phyloP scores from a whole-genome alignment of 1,284 basidiomycete species.

The Puccinia polysora region DNA sequence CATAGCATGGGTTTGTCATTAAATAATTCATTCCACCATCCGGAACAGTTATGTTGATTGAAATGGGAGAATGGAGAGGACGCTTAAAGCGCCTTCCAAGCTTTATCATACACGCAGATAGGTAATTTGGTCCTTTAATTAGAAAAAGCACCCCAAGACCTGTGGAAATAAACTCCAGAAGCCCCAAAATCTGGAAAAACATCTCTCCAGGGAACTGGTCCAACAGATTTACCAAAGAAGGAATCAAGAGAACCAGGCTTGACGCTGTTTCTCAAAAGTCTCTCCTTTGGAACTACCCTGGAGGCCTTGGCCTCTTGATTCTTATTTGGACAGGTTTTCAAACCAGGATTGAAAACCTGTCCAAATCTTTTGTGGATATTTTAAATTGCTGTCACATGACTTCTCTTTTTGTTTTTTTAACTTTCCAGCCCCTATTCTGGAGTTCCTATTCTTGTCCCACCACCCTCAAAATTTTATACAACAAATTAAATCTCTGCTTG shows the following conservation, averaged over 20 bases:
- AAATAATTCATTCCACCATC: constrained; percentile 82
- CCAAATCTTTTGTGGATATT: too few relatives aligned
- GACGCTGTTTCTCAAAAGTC: constrained; percentile 91
- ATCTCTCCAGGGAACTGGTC: background rate
- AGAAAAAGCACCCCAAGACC: constrained; percentile 80
- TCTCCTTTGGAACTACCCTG: constrained; percentile 81
- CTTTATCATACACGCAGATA: constrained; percentile 77
- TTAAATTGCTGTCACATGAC: too few relatives aligned
- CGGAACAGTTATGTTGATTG: constrained; percentile 88
- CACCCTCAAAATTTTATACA: too few relatives aligned
- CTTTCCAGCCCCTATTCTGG: too few relatives aligned
- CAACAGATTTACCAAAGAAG: constrained; percentile 47
- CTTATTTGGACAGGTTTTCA: too few relatives aligned
- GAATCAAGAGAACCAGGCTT: constrained; percentile 62
- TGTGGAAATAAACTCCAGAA: constrained; percentile 56
- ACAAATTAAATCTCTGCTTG: too few relatives aligned
- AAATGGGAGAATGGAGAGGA: constrained; percentile 70
- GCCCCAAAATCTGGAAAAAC: background rate
- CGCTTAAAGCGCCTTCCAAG: constrained; percentile 70
- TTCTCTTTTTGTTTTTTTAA: too few relatives aligned
- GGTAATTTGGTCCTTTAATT: constrained; percentile 86
- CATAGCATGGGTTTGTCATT: constrained; percentile 68
- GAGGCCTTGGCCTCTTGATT: constrained; percentile 69
- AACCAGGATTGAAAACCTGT: too few relatives aligned
- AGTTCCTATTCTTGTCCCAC: too few relatives aligned